These are phyloP conservation scores for Suillus variegatus DNA, from an alignment of 768 basidiomycete genomes.

Conservation along the genomic window DNA sequence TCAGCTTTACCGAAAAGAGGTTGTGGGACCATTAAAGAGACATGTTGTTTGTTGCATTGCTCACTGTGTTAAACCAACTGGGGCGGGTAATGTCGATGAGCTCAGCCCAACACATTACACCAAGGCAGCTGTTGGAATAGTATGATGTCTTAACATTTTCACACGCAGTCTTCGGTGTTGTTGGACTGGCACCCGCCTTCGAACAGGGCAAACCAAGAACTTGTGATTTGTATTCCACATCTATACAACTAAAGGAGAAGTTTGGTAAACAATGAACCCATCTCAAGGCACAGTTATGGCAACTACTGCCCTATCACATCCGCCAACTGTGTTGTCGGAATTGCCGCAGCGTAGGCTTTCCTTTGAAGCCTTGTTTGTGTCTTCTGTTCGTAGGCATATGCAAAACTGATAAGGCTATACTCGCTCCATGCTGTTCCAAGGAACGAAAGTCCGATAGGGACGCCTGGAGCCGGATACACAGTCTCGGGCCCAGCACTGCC, in stretches of 20 bases:
- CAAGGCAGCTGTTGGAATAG: not conserved
- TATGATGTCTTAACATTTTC: not conserved
- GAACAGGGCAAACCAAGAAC: not conserved
- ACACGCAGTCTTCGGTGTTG: not conserved
- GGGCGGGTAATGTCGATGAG: not conserved
- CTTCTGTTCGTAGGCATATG: conserved; percentile 53
- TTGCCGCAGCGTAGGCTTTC: conserved; percentile 51
- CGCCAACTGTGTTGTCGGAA: conserved; percentile 53
- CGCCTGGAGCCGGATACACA: conserved; percentile 37
- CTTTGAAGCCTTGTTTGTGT: conserved; percentile 53
- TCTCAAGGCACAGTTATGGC: not conserved
- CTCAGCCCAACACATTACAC: not conserved
- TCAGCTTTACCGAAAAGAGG: not conserved
- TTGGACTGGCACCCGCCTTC: not conserved
- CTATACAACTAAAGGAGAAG: not conserved
- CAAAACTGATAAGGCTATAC: conserved; percentile 39
- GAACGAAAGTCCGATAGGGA: conserved; percentile 44
- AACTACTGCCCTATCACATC: conserved; percentile 29
- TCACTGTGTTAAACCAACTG: not conserved
- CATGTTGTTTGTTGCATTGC: no score
- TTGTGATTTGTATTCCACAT: not conserved
- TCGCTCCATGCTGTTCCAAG: conserved; percentile 48
- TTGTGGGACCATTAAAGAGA: no score
- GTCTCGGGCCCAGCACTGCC: conserved; percentile 36
- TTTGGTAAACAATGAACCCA: not conserved